These are phyloP conservation scores for Coemansia sp. DNA, from an alignment of 192 early-diverging fungal species.

Conservation along the genomic window DNA sequence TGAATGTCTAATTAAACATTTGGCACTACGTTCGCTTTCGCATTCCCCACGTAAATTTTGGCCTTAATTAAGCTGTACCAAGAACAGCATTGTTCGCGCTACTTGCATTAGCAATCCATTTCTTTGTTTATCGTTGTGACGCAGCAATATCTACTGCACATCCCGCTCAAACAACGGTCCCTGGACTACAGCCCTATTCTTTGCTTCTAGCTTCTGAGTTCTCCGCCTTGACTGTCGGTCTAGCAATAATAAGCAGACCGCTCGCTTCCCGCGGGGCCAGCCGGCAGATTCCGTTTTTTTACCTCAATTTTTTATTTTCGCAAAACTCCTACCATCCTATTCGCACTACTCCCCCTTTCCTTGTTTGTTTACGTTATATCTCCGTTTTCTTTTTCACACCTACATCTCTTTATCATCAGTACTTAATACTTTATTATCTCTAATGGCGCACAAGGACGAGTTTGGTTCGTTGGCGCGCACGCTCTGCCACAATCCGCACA, in stretches of 20 bases:
- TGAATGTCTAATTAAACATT: conserved; percentile 9
- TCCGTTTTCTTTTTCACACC: background rate
- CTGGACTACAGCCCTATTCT: background rate
- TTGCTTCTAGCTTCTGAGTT: background rate
- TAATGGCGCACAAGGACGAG: conserved; percentile 20
- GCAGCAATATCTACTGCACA: background rate
- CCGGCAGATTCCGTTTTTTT: conserved; percentile 1
- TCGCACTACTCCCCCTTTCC: background rate
- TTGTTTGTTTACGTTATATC: background rate
- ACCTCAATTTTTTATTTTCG: background rate
- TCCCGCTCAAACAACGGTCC: conserved; percentile 2
- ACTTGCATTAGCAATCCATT: background rate
- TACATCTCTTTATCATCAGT: background rate
- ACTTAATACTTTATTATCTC: background rate
- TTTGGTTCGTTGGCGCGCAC: conserved; percentile 33
- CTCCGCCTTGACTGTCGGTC: background rate
- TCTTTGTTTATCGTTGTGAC: background rate
- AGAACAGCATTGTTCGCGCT: background rate
- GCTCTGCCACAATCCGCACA: conserved; percentile 43
- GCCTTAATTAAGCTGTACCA: conserved; percentile 2
- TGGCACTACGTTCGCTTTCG: too few relatives aligned
- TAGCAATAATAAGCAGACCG: conserved; percentile 7
- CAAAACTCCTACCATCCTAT: background rate
- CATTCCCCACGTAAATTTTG: background rate
- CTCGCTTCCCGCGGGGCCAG: background rate